phyloP scores from a whole-genome alignment of 352 stramenopile genomes.

The Phytopythium vexans region DNA sequence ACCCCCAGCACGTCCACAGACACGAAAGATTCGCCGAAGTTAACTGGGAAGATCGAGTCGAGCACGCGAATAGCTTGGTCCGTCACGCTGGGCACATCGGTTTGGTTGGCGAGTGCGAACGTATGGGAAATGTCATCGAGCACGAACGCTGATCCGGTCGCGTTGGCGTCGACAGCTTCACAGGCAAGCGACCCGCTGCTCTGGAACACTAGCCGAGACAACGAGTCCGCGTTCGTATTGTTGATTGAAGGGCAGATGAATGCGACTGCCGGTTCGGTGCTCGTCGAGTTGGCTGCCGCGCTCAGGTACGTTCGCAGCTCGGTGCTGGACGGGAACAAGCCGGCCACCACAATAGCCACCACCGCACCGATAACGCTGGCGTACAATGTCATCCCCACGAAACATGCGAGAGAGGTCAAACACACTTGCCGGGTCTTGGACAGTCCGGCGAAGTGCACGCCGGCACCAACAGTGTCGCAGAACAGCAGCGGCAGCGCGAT shows the following conservation, averaged over 20 bases:
- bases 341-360: constrained; percentile 32
- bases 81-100: constrained; percentile 12
- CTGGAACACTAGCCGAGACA: constrained; percentile 28
- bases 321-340: constrained; percentile 24
- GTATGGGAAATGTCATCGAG: constrained; percentile 46
- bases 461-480: constrained; percentile 5
- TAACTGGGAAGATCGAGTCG: constrained; percentile 31
- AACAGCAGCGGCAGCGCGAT: constrained; percentile 31
- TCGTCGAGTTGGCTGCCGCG: constrained; percentile 9
- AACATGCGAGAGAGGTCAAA: constrained; percentile 25
- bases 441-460: constrained; percentile 38
- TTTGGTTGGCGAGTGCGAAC: constrained; percentile 12
- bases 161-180: constrained; percentile 22
- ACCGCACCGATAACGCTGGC: constrained; percentile 47
- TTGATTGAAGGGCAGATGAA: constrained; percentile 20
- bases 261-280: constrained; percentile 1
- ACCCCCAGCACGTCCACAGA: constrained; percentile 35
- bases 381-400: constrained; percentile 32
- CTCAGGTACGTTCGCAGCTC: constrained; percentile 18
- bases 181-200: constrained; percentile 30
- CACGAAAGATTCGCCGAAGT: constrained; percentile 19
- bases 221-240: constrained; percentile 11
- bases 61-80: constrained; percentile 25
- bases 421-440: constrained; percentile 33
- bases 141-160: constrained; percentile 29